Evolutionary conservation across 257 asterid genomes (phyloP).

Genomic region (Euphrasia confusa): DNA sequence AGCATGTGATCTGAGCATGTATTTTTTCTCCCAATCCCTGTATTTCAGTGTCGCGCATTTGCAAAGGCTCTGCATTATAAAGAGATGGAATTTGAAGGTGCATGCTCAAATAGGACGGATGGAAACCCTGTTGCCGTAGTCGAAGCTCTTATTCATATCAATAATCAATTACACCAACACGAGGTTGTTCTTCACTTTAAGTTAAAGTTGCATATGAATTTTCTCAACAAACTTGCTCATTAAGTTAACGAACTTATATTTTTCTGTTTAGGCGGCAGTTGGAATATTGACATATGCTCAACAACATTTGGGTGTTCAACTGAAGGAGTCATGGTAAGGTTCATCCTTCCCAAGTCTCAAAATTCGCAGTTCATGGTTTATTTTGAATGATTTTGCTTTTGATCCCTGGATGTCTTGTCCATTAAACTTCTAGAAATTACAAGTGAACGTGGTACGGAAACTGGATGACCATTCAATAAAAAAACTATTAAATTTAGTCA

Average conservation of each 20-base stretch:
- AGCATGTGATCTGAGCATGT: slow-evolving; percentile 3
- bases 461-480: background rate
- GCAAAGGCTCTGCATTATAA: slow-evolving; percentile 98
- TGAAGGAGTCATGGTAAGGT: slow-evolving; percentile 93
- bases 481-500: slow-evolving; percentile 7
- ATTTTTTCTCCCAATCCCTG: slow-evolving; percentile 23
- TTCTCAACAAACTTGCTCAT: slow-evolving; percentile 15
- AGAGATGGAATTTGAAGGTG: slow-evolving; percentile 98
- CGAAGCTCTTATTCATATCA: slow-evolving; percentile 95
- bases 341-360: slow-evolving; percentile 20
- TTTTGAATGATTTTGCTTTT: slow-evolving; percentile 17
- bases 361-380: slow-evolving; percentile 9
- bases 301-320: slow-evolving; percentile 81
- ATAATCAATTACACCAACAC: slow-evolving; percentile 93
- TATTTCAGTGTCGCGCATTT: slow-evolving; percentile 90
- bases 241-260: slow-evolving; percentile 21
- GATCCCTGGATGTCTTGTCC: background rate
- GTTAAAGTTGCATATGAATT: slow-evolving; percentile 12
- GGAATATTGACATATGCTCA: slow-evolving; percentile 97
- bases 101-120: slow-evolving; percentile 79
- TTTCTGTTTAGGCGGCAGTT: slow-evolving; percentile 79
- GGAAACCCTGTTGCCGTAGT: slow-evolving; percentile 94
- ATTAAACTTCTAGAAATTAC: slow-evolving; percentile 8
- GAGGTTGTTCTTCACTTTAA: slow-evolving; percentile 54
- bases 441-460: slow-evolving; percentile 9